Evolutionary conservation across 1,284 basidiomycete genomes (phyloP).

Genomic region (Ustilago trichophora): DNA sequence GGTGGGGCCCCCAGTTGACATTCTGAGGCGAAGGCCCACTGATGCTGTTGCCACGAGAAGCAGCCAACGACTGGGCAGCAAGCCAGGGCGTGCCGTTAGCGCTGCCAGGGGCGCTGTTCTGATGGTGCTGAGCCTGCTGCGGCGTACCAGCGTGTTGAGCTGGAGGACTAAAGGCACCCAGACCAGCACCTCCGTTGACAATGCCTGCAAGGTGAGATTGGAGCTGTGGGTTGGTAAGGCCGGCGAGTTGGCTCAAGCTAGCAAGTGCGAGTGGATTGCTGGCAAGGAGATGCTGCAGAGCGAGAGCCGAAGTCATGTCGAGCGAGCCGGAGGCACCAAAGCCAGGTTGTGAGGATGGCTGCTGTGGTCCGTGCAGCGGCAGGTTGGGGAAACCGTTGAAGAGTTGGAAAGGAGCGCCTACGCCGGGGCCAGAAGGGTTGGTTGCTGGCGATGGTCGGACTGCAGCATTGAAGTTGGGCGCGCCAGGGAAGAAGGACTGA

Average conservation of each 20-base stretch:
- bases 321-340: constrained; percentile 27
- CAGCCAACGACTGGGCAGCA: constrained; percentile 21
- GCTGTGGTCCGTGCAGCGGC: constrained; percentile 18
- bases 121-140: constrained; percentile 30
- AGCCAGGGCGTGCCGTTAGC: constrained; percentile 21
- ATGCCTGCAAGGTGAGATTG: constrained; percentile 45
- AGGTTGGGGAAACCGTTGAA: constrained; percentile 36
- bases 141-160: constrained; percentile 11
- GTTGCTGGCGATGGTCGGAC: constrained; percentile 24
- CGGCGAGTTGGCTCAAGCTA: constrained; percentile 45
- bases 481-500: constrained; percentile 34
- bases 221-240: constrained; percentile 47
- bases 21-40: constrained; percentile 31
- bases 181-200: constrained; percentile 23
- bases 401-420: constrained; percentile 18
- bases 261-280: constrained; percentile 58
- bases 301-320: constrained; percentile 62
- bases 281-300: constrained; percentile 62
- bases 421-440: constrained; percentile 26
- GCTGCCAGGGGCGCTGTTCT: constrained; percentile 8
- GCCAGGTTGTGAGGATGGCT: constrained; percentile 12
- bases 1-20: constrained; percentile 12
- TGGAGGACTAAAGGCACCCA: constrained; percentile 13
- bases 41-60: too few relatives aligned
- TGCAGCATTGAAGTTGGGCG: constrained; percentile 24